Base-by-base conservation (phyloP, 345 rosid species). In the Aurinia saxatilis region DNA sequence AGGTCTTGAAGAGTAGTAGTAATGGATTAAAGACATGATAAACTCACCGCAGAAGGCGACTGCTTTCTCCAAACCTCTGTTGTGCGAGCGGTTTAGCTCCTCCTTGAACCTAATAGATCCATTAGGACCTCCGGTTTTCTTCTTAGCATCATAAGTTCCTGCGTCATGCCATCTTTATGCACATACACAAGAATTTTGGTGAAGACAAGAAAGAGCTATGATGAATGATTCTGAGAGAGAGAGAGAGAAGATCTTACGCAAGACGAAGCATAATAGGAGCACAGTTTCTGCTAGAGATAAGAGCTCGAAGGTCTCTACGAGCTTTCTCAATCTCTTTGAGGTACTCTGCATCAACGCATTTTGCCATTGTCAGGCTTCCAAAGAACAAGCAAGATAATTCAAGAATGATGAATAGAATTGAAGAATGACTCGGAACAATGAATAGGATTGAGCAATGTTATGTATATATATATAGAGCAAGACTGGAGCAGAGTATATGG, bases 221-320 rank as follows among this genome's bases (percentile, higher is more conserved):
- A 39, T 39, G 69, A 57, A 21, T 31, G 58, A 13, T 54, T 23
- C 17, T 21, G 15, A 17, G 47, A 15, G 45, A 12, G 15, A 17
- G 47, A 15, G 45, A 12, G 41, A 8, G 2, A 34, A 11, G 52
- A 31, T 23, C 11, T 64, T 91, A 91, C 98, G 96, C 92, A 35
- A 91, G 81, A 75, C 96, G 96, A 47, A 91, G 96, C 87, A 91
- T 80, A 60, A 91, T 65, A 51, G 96, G 92, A 73, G 96, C 87
- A 37, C 95, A 91, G 57, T 63, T 75, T 41, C 64, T 78, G 71
- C 68, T 73, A 47, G 75, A 80, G 69, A 91, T 86, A 61, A 91
- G 88, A 72, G 79, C 82, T 5, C 98, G 82, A 63, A 91, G 96
- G 55, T 77, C 79, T 31, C 95, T 72, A 39, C 92, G 95, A 75